A percentile compares a stretch with the other conserved stretches of the same genome.
phyloP scores from a whole-genome alignment of 2,329 filamentous ascomycete genomes.

The Sarocladiaceae sp. region DNA sequence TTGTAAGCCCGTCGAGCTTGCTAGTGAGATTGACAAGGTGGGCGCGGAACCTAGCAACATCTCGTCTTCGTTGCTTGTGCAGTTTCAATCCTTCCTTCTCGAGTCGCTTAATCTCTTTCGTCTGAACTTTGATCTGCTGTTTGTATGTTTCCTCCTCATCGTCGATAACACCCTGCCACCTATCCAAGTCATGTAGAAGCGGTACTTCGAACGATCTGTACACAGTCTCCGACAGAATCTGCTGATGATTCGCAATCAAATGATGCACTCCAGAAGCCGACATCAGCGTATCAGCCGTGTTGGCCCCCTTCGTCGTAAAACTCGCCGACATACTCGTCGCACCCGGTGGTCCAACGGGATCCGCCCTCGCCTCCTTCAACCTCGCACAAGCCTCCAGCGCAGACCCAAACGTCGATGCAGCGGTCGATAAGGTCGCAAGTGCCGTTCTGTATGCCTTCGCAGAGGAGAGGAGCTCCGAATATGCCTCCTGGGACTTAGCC shows the following conservation, averaged over 20 bases:
- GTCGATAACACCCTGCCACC: slow-evolving; percentile 58
- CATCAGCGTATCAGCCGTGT: slow-evolving; percentile 60
- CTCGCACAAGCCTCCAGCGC: slow-evolving; percentile 66
- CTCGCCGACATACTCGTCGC: slow-evolving; percentile 38
- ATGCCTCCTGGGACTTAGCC: slow-evolving; percentile 57
- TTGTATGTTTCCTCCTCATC: slow-evolving; percentile 61
- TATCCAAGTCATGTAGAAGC: slow-evolving; percentile 64
- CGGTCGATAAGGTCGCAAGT: slow-evolving; percentile 55
- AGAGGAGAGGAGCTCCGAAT: slow-evolving; percentile 55
- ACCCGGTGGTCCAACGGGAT: slow-evolving; percentile 41
- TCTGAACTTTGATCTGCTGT: slow-evolving; percentile 49
- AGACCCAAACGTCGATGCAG: slow-evolving; percentile 59
- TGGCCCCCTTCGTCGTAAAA: slow-evolving; percentile 45
- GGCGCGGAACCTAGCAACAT: slow-evolving; percentile 57
- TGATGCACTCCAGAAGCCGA: slow-evolving; percentile 62
- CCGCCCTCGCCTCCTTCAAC: slow-evolving; percentile 61
- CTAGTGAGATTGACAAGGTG: slow-evolving; percentile 61
- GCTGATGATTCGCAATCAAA: slow-evolving; percentile 65
- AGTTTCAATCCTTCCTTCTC: slow-evolving; percentile 63
- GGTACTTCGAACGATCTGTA: slow-evolving; percentile 66
- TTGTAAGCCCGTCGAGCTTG: slow-evolving; percentile 59
- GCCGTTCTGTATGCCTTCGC: slow-evolving; percentile 62
- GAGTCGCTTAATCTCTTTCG: slow-evolving; percentile 56
- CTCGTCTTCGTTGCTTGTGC: slow-evolving; percentile 54
- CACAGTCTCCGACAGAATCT: slow-evolving; percentile 65